phyloP scores from a whole-genome alignment of 306 rosid species.

The Glycine latifolia region DNA sequence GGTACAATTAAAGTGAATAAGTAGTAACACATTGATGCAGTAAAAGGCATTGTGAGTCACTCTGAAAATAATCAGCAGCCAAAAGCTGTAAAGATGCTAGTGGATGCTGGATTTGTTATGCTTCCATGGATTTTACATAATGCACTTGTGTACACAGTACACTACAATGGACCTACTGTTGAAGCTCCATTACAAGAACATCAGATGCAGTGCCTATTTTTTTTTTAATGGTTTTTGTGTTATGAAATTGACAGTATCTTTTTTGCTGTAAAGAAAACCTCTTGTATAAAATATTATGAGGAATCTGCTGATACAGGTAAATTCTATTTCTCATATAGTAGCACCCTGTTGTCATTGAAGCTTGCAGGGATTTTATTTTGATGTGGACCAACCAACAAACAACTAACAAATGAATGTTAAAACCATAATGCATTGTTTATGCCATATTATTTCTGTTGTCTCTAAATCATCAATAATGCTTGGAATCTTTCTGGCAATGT shows the following conservation, averaged over 20 bases:
- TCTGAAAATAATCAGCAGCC: neutral
- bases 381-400: slow-evolving; percentile 14
- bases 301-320: slow-evolving; percentile 88
- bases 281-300: slow-evolving; percentile 92
- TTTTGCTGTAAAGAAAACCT: slow-evolving; percentile 73
- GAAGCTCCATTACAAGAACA: slow-evolving; percentile 27
- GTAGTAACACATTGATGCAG: neutral
- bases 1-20: neutral
- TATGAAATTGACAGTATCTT: slow-evolving; percentile 29
- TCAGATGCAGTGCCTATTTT: neutral
- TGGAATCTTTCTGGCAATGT: slow-evolving; percentile 68
- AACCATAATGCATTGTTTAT: slow-evolving; percentile 1
- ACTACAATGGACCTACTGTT: slow-evolving; percentile 9
- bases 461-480: slow-evolving; percentile 11
- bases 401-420: slow-evolving; percentile 9
- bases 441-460: slow-evolving; percentile 13
- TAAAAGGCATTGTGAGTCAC: slow-evolving; percentile 11
- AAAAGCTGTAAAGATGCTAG: slow-evolving; percentile 1
- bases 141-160: neutral
- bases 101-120: neutral
- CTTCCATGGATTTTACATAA: slow-evolving; percentile 13
- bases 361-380: slow-evolving; percentile 4
- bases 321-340: slow-evolving; percentile 33
- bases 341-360: slow-evolving; percentile 6
- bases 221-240: neutral